Conservation (phyloP, 805 yeast species). For the Metschnikowia colocasiae region DNA sequence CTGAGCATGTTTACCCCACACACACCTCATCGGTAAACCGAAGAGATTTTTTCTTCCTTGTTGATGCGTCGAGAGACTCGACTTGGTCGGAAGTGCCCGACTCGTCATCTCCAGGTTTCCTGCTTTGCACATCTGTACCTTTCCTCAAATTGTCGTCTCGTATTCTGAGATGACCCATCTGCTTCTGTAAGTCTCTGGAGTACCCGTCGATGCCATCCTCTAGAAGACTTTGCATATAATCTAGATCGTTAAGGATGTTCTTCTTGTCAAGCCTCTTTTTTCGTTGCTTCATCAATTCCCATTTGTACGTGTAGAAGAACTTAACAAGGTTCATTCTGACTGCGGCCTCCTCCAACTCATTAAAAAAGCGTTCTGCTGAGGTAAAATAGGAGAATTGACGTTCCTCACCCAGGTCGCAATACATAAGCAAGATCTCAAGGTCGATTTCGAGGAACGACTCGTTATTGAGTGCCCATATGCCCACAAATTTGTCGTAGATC, state of each 20-base stretch:
- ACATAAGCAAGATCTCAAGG: slow-evolving; percentile 10
- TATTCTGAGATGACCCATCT: slow-evolving; percentile 2
- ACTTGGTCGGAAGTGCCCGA: background rate
- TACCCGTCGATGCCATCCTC: background rate
- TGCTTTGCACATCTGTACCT: background rate
- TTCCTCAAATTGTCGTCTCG: background rate
- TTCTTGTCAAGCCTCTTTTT: background rate
- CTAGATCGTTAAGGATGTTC: slow-evolving; percentile 1
- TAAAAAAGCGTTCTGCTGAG: slow-evolving; percentile 1
- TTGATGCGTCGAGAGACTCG: background rate
- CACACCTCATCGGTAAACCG: slow-evolving; percentile 5
- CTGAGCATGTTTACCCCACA: background rate
- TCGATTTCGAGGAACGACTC: slow-evolving; percentile 7
- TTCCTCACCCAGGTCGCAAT: slow-evolving; percentile 3
- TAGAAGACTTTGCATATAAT: slow-evolving; percentile 2
- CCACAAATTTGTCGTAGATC: slow-evolving; percentile 7
- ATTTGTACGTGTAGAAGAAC: slow-evolving; percentile 7
- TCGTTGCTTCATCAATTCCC: slow-evolving; percentile 7
- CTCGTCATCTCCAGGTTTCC: background rate
- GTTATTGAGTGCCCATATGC: slow-evolving; percentile 13
- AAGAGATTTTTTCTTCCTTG: slow-evolving; percentile 1
- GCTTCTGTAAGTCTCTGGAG: background rate
- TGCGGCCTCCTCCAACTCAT: slow-evolving; percentile 13
- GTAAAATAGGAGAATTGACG: slow-evolving; percentile 9
- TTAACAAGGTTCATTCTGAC: slow-evolving; percentile 13